Percentiles rank a stretch among this genome's conserved stretches.
phyloP scores from a whole-genome alignment of 768 basidiomycete genomes.

The Cystoderma amianthinum region DNA sequence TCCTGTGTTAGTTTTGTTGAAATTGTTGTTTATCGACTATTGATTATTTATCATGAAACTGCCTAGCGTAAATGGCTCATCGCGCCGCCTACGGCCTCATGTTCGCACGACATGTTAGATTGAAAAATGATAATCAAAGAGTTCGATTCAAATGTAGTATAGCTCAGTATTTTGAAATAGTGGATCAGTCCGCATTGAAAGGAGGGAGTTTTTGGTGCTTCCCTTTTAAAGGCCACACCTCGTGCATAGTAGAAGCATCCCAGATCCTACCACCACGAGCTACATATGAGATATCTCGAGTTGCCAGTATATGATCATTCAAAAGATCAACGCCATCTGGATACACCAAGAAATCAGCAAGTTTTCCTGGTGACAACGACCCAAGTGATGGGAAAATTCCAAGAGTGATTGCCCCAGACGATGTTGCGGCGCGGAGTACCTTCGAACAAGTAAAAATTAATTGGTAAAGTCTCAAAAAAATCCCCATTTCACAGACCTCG shows the following conservation, averaged over 20 bases:
- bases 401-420: constrained; percentile 56
- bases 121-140: no score
- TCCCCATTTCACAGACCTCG: constrained; percentile 43
- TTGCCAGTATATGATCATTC: constrained; percentile 39
- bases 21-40: neutral
- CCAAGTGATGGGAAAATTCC: constrained; percentile 59
- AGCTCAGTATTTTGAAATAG: no score
- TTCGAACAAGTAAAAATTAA: no score
- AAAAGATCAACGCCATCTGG: constrained; percentile 55
- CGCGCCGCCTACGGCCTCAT: neutral
- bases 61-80: neutral
- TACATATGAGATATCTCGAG: constrained; percentile 48
- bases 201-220: constrained; percentile 48
- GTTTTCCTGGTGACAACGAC: constrained; percentile 55
- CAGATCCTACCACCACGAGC: constrained; percentile 65
- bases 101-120: neutral
- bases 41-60: neutral
- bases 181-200: constrained; percentile 43
- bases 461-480: no score
- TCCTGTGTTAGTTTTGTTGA: neutral
- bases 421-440: constrained; percentile 66
- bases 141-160: no score
- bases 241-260: constrained; percentile 60
- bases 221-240: constrained; percentile 66
- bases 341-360: constrained; percentile 68